Evolutionary conservation across 805 yeast species (phyloP), one percentile per base, ranked within the genome.

Genomic region (Schwanniomyces polymorphus): DNA sequence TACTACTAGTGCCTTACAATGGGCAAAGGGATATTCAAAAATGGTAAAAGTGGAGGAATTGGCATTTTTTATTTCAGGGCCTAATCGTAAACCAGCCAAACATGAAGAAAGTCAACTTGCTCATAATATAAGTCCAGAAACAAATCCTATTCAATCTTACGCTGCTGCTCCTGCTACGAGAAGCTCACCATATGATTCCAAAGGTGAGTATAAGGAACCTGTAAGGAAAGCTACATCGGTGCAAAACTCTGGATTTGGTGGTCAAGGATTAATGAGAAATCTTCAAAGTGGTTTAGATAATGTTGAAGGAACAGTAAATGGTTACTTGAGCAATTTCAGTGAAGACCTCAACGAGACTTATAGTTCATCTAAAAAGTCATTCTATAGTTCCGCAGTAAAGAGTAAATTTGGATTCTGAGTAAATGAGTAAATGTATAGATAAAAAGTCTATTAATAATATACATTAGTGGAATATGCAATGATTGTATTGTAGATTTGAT

Each of bases 21-120:
- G 97, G 94, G 88, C 94, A 6, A 81, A 85, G 54, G 97, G 97
- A 2, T 70, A 64, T 39, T 70, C 86, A 0, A 81, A 81, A 16
- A 75, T 77, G 50, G 76, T 85, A n/a, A 70, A 83, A 2, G 63
- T 78, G 18, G 74, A 76, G 1, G 96, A 88, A 51, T 72, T 94
- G 44, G 85, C 86, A 48, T 45, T 59, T 10, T 59, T 89, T 38
- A 75, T 92, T 33, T 88, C 87, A 5, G 97, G 97, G 0, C 85
- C 84, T 0, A 80, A 81, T 45, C 77, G 96, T 52, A 82, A 85
- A 39, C 68, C 76, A 17, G 74, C 85, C 1, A 83, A 81, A 58
- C 74, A 76, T 44, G 70, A 74, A 25, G 95, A 88, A 55, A 79
- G 84, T 44, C 74, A 71, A 17, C 63, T 86, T 46, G 86, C 78